Base-by-base conservation (phyloP, 169 alveolate species). In the Babesia gibsoni region DNA sequence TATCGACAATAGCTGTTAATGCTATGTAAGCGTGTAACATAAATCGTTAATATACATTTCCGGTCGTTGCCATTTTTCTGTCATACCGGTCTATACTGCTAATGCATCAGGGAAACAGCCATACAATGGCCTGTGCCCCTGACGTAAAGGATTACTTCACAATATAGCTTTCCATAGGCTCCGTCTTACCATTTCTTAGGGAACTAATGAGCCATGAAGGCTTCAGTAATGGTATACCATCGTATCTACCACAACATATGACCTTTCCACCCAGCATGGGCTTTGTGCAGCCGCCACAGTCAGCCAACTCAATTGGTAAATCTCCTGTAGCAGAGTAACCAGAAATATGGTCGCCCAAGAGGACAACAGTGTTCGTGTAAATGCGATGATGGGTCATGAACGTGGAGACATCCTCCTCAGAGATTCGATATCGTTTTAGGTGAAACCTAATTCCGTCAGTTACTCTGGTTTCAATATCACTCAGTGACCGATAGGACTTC, bases 181-280 rank as follows among this genome's bases (percentile, higher is more conserved):
- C 72, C 18, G 72, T 59, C 18, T n/a, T 61, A 9, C 45, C 16
- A 3, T 57, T 36, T 32, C 12, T 6, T 36, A 77, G 73, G 10
- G 66, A 56, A 35, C 39, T 49, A 9, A 32, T 37, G 27, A 77
- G 12, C 86, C 86, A 77, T 23, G 42, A 27, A 30, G 39, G 27
- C 27, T 6, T 63, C 16, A 77, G 10, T 20, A 77, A 27, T 18
- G 86, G 86, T 22, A 77, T 43, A 10, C 86, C 86, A 3, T 65
- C 69, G 68, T 56, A 67, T n/a, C 50, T 41, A 6, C 81, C 86
- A 25, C 65, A 65, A 45, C 68, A 77, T 4, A 77, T 29, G 20
- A 41, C 27, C 18, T 56, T 67, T 0, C 61, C 61, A 6, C 80
- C 80, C 33, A 77, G 29, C 7, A 50, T 30, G 5, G 63, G 57